Conservation (phyloP, 1,284 basidiomycete species). For the Trametes hirsuta region DNA sequence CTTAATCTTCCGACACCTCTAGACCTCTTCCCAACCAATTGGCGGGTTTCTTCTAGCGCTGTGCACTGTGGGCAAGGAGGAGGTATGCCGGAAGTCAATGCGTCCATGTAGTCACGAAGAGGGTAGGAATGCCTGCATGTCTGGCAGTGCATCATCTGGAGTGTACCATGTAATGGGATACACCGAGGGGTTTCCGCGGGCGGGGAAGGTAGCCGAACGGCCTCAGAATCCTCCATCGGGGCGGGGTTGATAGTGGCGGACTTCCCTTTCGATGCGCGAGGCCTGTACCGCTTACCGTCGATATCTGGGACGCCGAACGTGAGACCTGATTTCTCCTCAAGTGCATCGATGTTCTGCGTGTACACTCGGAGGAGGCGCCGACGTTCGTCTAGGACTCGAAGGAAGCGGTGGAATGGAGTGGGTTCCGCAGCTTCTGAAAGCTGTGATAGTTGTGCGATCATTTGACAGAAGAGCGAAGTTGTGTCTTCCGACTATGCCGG, state of each 20-base stretch:
- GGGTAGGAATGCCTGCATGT: constrained; percentile 77
- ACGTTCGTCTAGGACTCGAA: constrained; percentile 76
- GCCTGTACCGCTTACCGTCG: constrained; percentile 53
- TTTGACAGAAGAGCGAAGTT: constrained; percentile 83
- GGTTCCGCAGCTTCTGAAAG: constrained; percentile 77
- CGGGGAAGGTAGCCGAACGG: constrained; percentile 43
- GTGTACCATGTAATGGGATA: constrained; percentile 89
- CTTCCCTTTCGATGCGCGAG: constrained; percentile 40
- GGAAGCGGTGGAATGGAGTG: constrained; percentile 81
- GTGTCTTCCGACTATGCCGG: constrained; percentile 65
- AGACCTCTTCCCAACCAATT: constrained; percentile 78
- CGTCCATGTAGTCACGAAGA: constrained; percentile 60
- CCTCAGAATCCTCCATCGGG: constrained; percentile 14
- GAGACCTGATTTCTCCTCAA: constrained; percentile 86
- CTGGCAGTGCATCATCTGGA: constrained; percentile 81
- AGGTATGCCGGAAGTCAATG: constrained; percentile 61
- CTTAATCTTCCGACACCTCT: constrained; percentile 83
- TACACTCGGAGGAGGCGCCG: constrained; percentile 87
- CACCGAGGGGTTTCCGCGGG: constrained; percentile 66
- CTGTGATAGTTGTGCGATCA: constrained; percentile 83
- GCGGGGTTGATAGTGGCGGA: constrained; percentile 1
- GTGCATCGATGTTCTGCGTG: constrained; percentile 93
- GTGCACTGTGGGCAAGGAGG: constrained; percentile 84
- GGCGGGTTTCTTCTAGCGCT: constrained; percentile 69
- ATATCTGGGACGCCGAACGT: constrained; percentile 75